Base-by-base conservation (phyloP, 2,329 filamentous ascomycete species). In the Aspergillus novoparasiticus region DNA sequence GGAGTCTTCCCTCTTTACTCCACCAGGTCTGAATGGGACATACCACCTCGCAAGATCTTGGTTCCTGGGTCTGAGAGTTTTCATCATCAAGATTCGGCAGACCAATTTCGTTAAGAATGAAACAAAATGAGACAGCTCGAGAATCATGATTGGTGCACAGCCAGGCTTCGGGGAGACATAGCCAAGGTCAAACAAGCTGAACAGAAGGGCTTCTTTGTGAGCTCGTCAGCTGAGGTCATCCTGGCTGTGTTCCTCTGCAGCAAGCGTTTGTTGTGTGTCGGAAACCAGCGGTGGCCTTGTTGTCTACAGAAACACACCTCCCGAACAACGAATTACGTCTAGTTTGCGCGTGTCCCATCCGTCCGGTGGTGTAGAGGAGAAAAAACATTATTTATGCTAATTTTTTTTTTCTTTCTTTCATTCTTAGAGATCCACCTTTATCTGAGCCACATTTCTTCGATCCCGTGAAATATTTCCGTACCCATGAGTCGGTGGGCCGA, bases 401-500 rank as follows among this genome's bases (percentile, higher is more conserved):
- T 41, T 30, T 26, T 28, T 50, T 48, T 58, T 48, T 46, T 14
- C 32, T 36, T 54, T 34, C 43, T 30, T 53, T 48, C 14, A 16
- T 8, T 62, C 59, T 50, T 58, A 45, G 26, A 28, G 30, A 46
- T 28, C 43, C 43, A 14, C 36, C 34, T 54, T 62, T 59, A 66
- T 39, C 65, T 64, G 54, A 79, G 68, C 71, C 77, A 74, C 50
- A 74, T 64, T 41, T 71, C 71, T 56, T 75, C 70, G 64, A 79
- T 76, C 34, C 73, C 76, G 59, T 75, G 70, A 67, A 78, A 78
- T 46, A 79, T 71, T 50, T 77, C 76, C 48, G 66, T 67, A 39
- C 74, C 77, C 72, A 80, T 72, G 48, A 80, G 69, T 41, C 72
- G 71, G 62, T 80, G 76, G 28, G 75, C 76, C 26, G 69, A 72